These are phyloP conservation scores for Fusarium kyushuense DNA, from an alignment of 2,329 filamentous ascomycete species.

Conservation along the genomic window DNA sequence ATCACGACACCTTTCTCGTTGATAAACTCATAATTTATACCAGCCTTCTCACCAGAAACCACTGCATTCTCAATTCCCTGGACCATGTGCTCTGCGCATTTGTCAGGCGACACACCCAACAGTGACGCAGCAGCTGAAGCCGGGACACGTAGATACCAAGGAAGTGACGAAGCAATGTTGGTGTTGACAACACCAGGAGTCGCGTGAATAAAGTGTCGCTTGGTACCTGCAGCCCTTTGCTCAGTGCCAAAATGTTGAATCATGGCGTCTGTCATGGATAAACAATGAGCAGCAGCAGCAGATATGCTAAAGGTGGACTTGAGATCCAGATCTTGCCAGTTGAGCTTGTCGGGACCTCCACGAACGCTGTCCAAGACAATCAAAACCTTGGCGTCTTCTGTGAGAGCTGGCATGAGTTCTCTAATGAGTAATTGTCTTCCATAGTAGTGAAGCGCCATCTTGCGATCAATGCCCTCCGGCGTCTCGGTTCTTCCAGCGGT, in stretches of 20 bases:
- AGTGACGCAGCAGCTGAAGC: background rate
- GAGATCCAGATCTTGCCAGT: conserved; percentile 57
- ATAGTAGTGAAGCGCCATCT: conserved; percentile 62
- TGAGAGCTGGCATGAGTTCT: conserved; percentile 55
- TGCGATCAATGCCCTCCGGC: conserved; percentile 58
- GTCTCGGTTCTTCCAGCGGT: conserved; percentile 55
- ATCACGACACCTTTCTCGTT: conserved; percentile 48
- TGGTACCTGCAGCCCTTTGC: conserved; percentile 22
- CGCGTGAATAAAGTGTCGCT: conserved; percentile 55
- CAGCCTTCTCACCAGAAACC: conserved; percentile 22
- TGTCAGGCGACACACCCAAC: conserved; percentile 44
- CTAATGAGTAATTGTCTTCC: conserved; percentile 58
- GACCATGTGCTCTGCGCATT: conserved; percentile 48
- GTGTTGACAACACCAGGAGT: conserved; percentile 56
- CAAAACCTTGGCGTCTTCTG: conserved; percentile 54
- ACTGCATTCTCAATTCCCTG: conserved; percentile 34
- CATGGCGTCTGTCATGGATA: conserved; percentile 56
- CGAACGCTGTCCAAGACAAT: conserved; percentile 52
- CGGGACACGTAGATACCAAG: conserved; percentile 47
- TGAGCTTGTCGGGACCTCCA: conserved; percentile 52
- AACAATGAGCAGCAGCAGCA: conserved; percentile 54
- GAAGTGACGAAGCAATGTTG: conserved; percentile 47
- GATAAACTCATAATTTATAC: conserved; percentile 48
- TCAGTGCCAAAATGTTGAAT: conserved; percentile 51
- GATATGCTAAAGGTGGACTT: conserved; percentile 50